Base-by-base conservation (phyloP, 176 grass and related monocot species). In the Coix lacrymajobi region DNA sequence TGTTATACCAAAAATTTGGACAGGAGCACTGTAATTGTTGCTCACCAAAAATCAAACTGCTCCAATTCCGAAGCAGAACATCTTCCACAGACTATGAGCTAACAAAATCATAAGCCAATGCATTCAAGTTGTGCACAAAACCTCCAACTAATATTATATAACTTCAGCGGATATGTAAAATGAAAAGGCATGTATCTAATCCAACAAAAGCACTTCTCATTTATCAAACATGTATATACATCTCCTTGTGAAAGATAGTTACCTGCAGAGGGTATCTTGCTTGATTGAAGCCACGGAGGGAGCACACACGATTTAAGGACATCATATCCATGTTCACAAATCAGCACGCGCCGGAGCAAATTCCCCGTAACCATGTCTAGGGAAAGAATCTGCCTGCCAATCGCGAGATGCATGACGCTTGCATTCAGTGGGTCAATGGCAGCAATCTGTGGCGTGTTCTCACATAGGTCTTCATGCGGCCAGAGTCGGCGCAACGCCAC, bases 271-370 rank as follows among this genome's bases (percentile, higher is more conserved):
- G 80, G 68, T 7, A 86, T 62, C 41, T 12, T 48, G 62, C 48
- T 76, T 20, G 71, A 81, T 45, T 17, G 62, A 69, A 81, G 85
- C 85, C 78, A 87, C 1, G 71, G 36, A 16, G 78, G 78, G 51
- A 87, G 48, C 49, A 75, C 20, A 28, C 78, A 76, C 2, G 70
- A 61, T 11, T 43, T 65, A 1, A 74, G 64, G 36, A 58, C 26
- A 11, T 2, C 38, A 45, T 7, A 11, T 13, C 8, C 0, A 40
- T 22, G 8, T 22, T 32, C 41, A 20, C 29, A 11, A 26, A 45
- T 51, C 41, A 32, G 11, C 20, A 17, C 34, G 3, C 79, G 37
- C 22, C 14, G 46, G 15, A 29, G n/a, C 62, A 87, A n/a, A 30
- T 48, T 29, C 62, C 24, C 62, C 9, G 4, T 45, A 10, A 29